Base-by-base conservation (phyloP, 441 rosid genomes). In the Brassica hybrid region DNA sequence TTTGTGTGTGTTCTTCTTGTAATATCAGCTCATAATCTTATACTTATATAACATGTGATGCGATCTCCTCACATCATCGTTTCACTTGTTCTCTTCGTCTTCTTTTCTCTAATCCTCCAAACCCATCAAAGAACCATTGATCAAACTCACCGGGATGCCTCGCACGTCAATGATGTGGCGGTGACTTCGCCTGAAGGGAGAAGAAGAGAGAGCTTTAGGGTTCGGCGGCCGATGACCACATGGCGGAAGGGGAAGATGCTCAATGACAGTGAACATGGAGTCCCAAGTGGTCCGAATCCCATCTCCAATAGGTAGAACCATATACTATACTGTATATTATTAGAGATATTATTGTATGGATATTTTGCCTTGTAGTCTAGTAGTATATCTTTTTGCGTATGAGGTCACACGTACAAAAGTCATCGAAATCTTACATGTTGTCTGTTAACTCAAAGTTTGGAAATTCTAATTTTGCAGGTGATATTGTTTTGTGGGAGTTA, bases 261-360 rank as follows among this genome's bases (percentile, higher is more conserved):
- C 23, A 25, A 17, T 74, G 32, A 7, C 9, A 69, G 12, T 56
- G 30, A 73, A 32, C 82, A 79, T 69, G 61, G 72, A 79, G 82
- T 79, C 43, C 82, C 82, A 13, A 79, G 78, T 69, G 82, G 82
- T 56, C n/a, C 82, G 19, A 79, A 79, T 74, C 82, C 82, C 45
- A 79, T 79, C 32, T 79, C 82, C n/a, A 79, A 79, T 79, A 79
- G 82, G 79, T 79, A 79, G 79, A 62, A 17, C 41, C 63, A 13
- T 73, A 4, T 69, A 17, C 17, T 17, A 32, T 30, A 25, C 27
- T 43, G 14, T 62, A 38, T 12, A 38, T 12, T n/a, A 30, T 7
- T 59, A 58, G 27, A 48, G 50, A 73, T 36, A 65, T 73, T 61
- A 18, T 74, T 73, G 61, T 63, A 61, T 78, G 65, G 41, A 25